Conservation (phyloP, 345 rosid genomes). For the Populus simonii region DNA sequence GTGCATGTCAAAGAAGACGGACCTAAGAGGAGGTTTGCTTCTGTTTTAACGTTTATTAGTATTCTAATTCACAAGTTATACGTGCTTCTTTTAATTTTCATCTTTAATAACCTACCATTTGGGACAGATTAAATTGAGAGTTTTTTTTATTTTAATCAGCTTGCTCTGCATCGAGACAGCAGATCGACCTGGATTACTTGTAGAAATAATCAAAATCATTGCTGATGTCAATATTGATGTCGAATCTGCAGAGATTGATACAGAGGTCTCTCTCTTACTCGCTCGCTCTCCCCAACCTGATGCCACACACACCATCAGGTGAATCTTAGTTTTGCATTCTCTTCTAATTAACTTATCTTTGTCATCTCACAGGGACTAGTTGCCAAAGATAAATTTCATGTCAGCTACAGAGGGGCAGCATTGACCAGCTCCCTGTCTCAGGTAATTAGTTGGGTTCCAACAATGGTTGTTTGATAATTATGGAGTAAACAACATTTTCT, state of each 20-base stretch:
- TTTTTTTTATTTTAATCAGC: slow-evolving; percentile 39
- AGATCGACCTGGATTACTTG: slow-evolving; percentile 89
- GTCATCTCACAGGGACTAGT: slow-evolving; percentile 60
- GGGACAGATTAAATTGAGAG: background rate
- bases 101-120: background rate
- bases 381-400: slow-evolving; percentile 91
- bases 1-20: slow-evolving; percentile 74
- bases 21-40: slow-evolving; percentile 73
- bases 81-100: background rate
- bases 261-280: slow-evolving; percentile 51
- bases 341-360: slow-evolving; percentile 2
- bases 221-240: slow-evolving; percentile 78
- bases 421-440: slow-evolving; percentile 65
- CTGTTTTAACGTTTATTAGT: background rate
- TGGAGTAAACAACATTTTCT: background rate
- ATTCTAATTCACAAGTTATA: background rate
- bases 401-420: slow-evolving; percentile 90
- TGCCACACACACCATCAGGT: background rate
- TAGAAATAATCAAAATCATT: slow-evolving; percentile 79
- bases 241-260: slow-evolving; percentile 92
- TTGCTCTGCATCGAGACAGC: slow-evolving; percentile 84
- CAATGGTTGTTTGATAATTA: background rate
- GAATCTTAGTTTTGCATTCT: background rate
- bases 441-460: slow-evolving; percentile 36
- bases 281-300: background rate